These are phyloP conservation scores for Penicillium arizonense DNA, from an alignment of 495 filamentous ascomycete genomes.

Conservation along the genomic window DNA sequence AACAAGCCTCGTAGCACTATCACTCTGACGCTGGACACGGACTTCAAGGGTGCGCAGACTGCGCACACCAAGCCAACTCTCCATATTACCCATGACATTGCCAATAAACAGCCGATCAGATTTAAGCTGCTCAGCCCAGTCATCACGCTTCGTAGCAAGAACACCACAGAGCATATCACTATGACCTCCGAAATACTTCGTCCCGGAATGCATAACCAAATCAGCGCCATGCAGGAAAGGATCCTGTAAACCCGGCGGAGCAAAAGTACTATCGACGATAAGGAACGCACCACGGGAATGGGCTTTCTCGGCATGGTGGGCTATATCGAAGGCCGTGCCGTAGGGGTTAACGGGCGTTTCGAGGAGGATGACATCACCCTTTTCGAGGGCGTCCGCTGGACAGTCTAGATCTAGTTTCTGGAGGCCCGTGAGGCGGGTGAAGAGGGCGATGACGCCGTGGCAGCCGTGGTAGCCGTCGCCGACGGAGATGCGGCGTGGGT, in stretches of 20 bases:
- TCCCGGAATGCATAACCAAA: slow-evolving; percentile 84
- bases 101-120: slow-evolving; percentile 73
- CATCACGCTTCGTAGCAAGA: slow-evolving; percentile 57
- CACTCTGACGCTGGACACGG: slow-evolving; percentile 70
- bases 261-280: slow-evolving; percentile 91
- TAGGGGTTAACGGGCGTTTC: slow-evolving; percentile 92
- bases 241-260: slow-evolving; percentile 84
- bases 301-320: slow-evolving; percentile 65
- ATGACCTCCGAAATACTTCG: slow-evolving; percentile 96
- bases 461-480: slow-evolving; percentile 89
- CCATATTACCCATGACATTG: slow-evolving; percentile 83
- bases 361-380: slow-evolving; percentile 84
- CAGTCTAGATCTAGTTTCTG: slow-evolving; percentile 64
- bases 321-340: slow-evolving; percentile 74
- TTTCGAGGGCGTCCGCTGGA: slow-evolving; percentile 49
- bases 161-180: slow-evolving; percentile 88
- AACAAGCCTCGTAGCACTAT: slow-evolving; percentile 66
- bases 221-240: slow-evolving; percentile 81
- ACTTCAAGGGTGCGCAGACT: slow-evolving; percentile 85
- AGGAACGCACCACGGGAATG: slow-evolving; percentile 69
- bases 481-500: slow-evolving; percentile 76
- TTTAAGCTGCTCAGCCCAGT: slow-evolving; percentile 56
- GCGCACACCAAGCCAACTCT: slow-evolving; percentile 87
- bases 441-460: slow-evolving; percentile 74
- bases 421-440: slow-evolving; percentile 68